Evolutionary conservation across 306 rosid genomes (phyloP), one percentile per base, ranked within the genome.

Genomic region (Glycine latifolia): DNA sequence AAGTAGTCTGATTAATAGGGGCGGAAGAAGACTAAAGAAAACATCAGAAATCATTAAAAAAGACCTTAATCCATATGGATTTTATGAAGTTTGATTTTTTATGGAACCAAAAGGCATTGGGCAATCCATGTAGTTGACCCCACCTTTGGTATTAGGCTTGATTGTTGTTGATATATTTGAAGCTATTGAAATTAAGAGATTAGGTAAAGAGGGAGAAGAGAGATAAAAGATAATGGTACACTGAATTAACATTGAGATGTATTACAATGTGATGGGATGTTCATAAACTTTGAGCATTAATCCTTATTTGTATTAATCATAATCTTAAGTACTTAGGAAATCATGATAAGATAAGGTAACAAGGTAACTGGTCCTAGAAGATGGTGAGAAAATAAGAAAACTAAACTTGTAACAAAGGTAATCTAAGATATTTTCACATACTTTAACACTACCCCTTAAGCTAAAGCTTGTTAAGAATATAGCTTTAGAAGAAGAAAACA

Each of bases 81-180:
- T 41, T 82, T 60, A 76, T 69, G 50, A 60, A 76, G 50, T 13
- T 12, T 76, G 56, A 39, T 14, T 59, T 77, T 35, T n/a, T 16
- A 59, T 50, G 61, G 66, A 67, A 26, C 41, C 73, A 11, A 61
- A 69, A 69, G 43, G 73, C 39, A n/a, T 10, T 4, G 44, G 52
- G 43, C 43, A 44, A 37, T 76, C 78, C 8, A 49, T 62, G 11
- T 60, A 82, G 77, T 35, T 15, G n/a, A 69, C 50, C 39, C 39
- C 67, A 69, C 31, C 43, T 10, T 11, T 59, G 47, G 72, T 15
- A 82, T 71, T 35, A 46, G 56, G 58, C 41, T 67, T 81, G n/a
- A 26, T 26, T 26, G 39, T 76, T 67, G 73, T 67, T 37, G 76
- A 73, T 26, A 75, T 78, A 85, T 59, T 60, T 78, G 81, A 53